Evolutionary conservation across 2,329 filamentous ascomycete genomes (phyloP), one percentile per base, ranked within the genome.

Genomic region (Trichoderma atroviride): DNA sequence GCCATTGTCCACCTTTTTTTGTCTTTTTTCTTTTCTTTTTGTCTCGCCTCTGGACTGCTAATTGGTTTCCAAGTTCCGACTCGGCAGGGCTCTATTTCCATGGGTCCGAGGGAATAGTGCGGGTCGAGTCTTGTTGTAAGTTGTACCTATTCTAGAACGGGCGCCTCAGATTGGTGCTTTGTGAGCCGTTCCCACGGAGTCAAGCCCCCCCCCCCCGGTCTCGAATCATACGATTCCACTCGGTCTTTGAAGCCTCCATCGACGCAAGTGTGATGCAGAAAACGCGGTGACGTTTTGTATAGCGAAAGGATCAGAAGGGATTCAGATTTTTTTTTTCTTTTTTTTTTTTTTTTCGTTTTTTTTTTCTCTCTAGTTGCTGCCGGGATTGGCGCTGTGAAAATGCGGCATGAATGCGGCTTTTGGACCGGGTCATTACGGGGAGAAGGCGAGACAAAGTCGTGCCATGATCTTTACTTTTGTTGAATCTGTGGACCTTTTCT

Each of bases 201-300:
- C 40, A 13, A 35, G 40, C 33, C 63, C 63, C 63, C 53, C 33
- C 63, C 63, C 63, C 53, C 59, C 14, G 33, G 64, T 37, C 64
- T 43, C 14, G 43, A 29, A 67, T 67, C 64, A 29, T 67, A 67
- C 64, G 64, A 67, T 67, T 58, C 31, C 40, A 55, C 64, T 52
- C 58, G 47, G 19, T 19, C 13, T 50, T 50, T n/a, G 47, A 59
- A 67, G 53, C 52, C 53, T 58, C 37, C 19, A 35, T 55, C 35
- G 29, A 56, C 33, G 61, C 31, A 43, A 37, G 19, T 59, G 14
- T 50, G 40, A 22, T 27, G 22, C 40, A 50, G 40, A 52, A 59
- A 67, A 47, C 40, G 40, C 53, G 55, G 64, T 67, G 64, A 58
- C 55, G 40, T 67, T 50, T 50, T 40, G 27, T 52, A 24, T n/a